These are phyloP conservation scores for Boletus reticulatus DNA, from an alignment of 768 basidiomycete genomes.

Conservation along the genomic window DNA sequence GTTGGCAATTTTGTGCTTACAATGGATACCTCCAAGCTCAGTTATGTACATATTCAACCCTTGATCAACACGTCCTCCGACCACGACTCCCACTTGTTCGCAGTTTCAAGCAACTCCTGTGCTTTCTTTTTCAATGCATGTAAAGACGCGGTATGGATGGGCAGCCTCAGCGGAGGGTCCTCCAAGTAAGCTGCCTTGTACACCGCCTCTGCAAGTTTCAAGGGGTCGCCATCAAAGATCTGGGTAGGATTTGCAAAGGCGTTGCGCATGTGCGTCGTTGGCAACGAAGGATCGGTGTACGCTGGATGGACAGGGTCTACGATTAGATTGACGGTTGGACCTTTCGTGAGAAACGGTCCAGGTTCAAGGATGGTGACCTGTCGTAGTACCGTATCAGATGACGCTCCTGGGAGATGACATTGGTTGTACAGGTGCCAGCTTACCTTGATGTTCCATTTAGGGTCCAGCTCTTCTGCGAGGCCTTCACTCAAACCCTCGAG, in stretches of 20 bases:
- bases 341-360: slow-evolving; percentile 1
- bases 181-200: slow-evolving; percentile 8
- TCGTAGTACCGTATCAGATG: too few species aligned
- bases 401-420: too few species aligned
- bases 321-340: neutral
- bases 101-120: slow-evolving; percentile 8
- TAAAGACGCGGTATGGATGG: neutral
- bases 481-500: slow-evolving; percentile 17
- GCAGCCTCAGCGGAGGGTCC: slow-evolving; percentile 16
- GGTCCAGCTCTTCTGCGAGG: slow-evolving; percentile 14
- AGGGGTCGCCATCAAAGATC: slow-evolving; percentile 10
- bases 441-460: slow-evolving; percentile 24
- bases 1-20: too few species aligned
- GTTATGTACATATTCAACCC: too few species aligned
- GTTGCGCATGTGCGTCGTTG: neutral
- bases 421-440: neutral
- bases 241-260: neutral
- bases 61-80: neutral
- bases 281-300: slow-evolving; percentile 6
- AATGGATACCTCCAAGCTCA: too few species aligned
- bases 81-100: slow-evolving; percentile 13
- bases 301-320: slow-evolving; percentile 13
- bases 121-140: neutral
- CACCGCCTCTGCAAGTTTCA: slow-evolving; percentile 13
- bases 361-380: slow-evolving; percentile 6